Evolutionary conservation across 805 yeast species (phyloP), one percentile per base, ranked within the genome.

Genomic region (Brettanomyces custersianus): DNA sequence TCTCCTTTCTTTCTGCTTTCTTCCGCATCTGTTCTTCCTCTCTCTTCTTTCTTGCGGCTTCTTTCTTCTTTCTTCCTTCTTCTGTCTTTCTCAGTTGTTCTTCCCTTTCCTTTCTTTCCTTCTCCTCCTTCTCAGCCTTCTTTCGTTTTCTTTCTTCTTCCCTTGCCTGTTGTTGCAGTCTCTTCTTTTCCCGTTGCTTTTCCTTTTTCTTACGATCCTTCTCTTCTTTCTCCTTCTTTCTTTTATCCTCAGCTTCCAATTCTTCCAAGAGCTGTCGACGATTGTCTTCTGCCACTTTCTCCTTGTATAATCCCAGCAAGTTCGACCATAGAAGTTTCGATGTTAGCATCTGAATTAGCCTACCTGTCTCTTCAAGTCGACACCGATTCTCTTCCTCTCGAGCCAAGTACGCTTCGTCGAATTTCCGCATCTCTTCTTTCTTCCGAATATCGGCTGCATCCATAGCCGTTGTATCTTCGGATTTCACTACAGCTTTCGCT

Each of bases 261-360:
- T 81, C 90, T 50, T 70, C 75, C 40, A 81, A 65, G 42, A 81
- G 64, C 40, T 69, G 72, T 39, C 68, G 62, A 9, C 80, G 70
- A 39, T 79, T 68, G 47, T 82, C 92, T 40, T 80, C 85, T 10
- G 95, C 88, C 33, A 81, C 73, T 44, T 76, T 80, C 47, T 80
- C 88, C 42, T 82, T 81, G 51, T 79, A 87, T 0, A 94, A 84
- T 21, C 70, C 74, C 49, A 82, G 65, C 22, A 88, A 71, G 31
- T 86, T 70, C 45, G 74, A 77, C 49, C 82, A 84, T 46, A 88
- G 70, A 52, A 85, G 66, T 36, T 84, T 75, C 4, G 92, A 80
- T 1, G 88, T 83, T 38, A 86, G 81, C 36, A 83, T 67, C 48
- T 84, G 86, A 42, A 88, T 70, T 66, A 85, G 70, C 19, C 81